Conservation (phyloP, 2,329 filamentous ascomycete genomes). For the Cryphonectria carpinicola region DNA sequence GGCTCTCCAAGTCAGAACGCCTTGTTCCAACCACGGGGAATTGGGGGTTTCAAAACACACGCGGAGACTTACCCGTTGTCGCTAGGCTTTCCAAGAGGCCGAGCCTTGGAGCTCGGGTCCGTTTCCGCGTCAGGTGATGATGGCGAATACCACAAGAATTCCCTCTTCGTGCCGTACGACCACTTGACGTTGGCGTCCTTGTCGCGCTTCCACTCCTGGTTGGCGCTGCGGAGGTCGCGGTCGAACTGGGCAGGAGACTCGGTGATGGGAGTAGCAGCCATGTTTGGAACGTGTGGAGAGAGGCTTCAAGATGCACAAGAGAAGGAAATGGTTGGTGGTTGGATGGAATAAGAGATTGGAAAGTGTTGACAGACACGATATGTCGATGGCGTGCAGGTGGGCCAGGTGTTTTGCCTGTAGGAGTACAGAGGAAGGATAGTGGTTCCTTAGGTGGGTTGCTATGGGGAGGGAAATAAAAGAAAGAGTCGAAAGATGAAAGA, state of each 20-base stretch:
- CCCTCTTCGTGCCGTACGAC: constrained; percentile 39
- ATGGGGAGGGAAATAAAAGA: constrained; percentile 10
- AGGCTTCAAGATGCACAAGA: constrained; percentile 3
- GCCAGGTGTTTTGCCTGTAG: constrained; percentile 1
- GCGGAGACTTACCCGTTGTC: constrained; percentile 39
- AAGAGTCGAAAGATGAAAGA: constrained; percentile 9
- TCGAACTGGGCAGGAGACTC: constrained; percentile 37
- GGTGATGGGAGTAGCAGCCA: constrained; percentile 33
- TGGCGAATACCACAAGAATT: constrained; percentile 6
- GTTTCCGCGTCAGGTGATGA: constrained; percentile 28
- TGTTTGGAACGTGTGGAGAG: constrained; percentile 16
- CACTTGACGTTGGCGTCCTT: constrained; percentile 50
- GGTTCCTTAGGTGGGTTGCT: constrained; percentile 16
- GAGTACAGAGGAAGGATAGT: constrained; percentile 14
- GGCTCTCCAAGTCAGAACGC: constrained; percentile 18
- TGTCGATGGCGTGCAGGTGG: neutral
- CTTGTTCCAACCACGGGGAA: neutral
- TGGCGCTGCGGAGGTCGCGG: constrained; percentile 49
- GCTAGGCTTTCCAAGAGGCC: constrained; percentile 39
- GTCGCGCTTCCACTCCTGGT: constrained; percentile 48
- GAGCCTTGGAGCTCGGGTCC: constrained; percentile 39
- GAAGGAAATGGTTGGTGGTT: neutral
- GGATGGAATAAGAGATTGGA: constrained; percentile 5
- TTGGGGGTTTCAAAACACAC: neutral
- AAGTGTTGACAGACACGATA: neutral